A percentile compares a stretch with the other conserved stretches of the same genome.
These are phyloP conservation scores for Malus hybrid DNA, from an alignment of 331 rosid genomes.

Conservation along the genomic window DNA sequence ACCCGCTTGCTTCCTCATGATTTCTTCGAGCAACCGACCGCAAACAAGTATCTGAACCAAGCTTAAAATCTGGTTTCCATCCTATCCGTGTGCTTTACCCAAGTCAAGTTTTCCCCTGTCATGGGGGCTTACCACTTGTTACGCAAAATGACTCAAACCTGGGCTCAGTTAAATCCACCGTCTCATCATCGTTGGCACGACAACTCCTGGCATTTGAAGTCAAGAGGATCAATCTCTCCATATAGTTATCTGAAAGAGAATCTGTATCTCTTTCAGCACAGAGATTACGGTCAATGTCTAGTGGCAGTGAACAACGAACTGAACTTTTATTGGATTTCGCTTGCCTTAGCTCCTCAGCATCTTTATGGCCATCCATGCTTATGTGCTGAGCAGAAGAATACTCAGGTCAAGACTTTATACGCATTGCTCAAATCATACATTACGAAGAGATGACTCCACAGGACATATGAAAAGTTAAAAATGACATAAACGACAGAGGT, in stretches of 20 bases:
- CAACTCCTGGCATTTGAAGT: constrained; percentile 46
- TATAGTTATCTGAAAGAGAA: constrained; percentile 32
- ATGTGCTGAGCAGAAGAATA: constrained; percentile 17
- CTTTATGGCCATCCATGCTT: constrained; percentile 24
- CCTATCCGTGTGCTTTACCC: neutral
- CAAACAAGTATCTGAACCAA: constrained; percentile 1
- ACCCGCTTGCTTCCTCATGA: constrained; percentile 17
- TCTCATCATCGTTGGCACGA: constrained; percentile 54
- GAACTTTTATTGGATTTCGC: constrained; percentile 31
- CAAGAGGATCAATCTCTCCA: constrained; percentile 42
- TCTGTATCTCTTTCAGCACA: constrained; percentile 22
- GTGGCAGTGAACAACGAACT: constrained; percentile 26
- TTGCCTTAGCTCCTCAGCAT: constrained; percentile 41
- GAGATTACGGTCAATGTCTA: constrained; percentile 31
- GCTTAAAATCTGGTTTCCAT: neutral
- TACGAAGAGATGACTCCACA: neutral
- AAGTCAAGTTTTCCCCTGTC: neutral
- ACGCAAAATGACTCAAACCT: constrained; percentile 75
- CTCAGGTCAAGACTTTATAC: neutral
- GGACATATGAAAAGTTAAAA: neutral
- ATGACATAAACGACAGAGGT: neutral
- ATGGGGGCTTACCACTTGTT: constrained; percentile 24
- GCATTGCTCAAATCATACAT: neutral
- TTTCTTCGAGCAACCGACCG: constrained; percentile 1
- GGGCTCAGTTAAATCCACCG: constrained; percentile 81